These are phyloP conservation scores for Cyclostephanos tholiformis DNA, from an alignment of 108 stramenopile species.

Conservation along the genomic window DNA sequence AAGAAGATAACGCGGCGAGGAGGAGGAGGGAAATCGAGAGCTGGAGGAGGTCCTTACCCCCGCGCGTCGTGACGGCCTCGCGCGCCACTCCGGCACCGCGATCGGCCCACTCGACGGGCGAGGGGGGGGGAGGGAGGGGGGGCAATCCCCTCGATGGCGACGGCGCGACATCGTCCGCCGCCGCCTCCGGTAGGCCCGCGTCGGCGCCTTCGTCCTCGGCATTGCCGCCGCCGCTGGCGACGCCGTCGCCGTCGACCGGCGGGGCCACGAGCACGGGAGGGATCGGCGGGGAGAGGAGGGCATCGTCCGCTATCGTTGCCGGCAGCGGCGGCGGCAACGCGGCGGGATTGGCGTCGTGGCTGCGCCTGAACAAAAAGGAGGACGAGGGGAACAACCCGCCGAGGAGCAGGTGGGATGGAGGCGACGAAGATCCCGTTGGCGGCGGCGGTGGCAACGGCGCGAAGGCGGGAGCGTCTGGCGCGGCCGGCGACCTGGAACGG, in stretches of 20 bases:
- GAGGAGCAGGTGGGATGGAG: too few species aligned
- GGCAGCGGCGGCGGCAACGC: conserved; percentile 4
- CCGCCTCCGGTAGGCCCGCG: neutral
- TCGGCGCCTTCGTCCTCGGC: neutral
- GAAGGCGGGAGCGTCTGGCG: too few species aligned
- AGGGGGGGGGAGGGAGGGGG: too few species aligned
- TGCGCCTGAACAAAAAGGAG: conserved; percentile 41
- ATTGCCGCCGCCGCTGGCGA: conserved; percentile 7
- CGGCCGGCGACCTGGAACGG: too few species aligned
- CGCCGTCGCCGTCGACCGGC: conserved; percentile 18
- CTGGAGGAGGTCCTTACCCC: too few species aligned
- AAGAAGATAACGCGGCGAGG: neutral
- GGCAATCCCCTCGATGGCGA: conserved; percentile 20
- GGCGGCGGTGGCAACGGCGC: neutral
- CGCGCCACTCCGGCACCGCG: neutral
- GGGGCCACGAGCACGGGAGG: conserved; percentile 25
- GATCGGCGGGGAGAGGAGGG: neutral
- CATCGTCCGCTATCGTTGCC: neutral
- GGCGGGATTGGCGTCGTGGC: conserved; percentile 45
- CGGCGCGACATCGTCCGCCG: neutral
- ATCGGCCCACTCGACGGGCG: neutral
- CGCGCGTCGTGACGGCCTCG: too few species aligned
- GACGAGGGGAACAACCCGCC: conserved; percentile 14
- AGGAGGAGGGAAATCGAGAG: too few species aligned
- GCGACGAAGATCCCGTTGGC: too few species aligned